Evolutionary conservation across 2,329 filamentous ascomycete genomes (phyloP).

Genomic region (Botrytis fabae): DNA sequence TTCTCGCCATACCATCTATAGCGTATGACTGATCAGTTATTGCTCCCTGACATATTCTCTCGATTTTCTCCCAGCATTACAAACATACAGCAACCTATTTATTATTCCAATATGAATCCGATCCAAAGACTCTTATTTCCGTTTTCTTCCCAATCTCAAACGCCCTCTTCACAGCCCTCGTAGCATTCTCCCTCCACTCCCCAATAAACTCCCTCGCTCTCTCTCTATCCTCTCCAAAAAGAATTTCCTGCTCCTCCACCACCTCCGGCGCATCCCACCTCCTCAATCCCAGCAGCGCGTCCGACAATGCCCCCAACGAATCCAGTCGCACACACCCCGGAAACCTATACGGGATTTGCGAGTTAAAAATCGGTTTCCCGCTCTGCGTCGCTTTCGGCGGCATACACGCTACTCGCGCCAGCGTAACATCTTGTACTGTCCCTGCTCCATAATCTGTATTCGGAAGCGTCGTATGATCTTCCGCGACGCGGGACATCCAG

Average conservation of each 20-base stretch:
- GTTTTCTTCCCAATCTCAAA: neutral
- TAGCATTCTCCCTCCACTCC: neutral
- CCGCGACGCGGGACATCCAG: neutral
- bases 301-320: neutral
- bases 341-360: neutral
- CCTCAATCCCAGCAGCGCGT: neutral
- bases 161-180: neutral
- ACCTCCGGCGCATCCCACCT: constrained; percentile 4
- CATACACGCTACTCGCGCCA: neutral
- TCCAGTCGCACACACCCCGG: neutral
- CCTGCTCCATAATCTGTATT: neutral
- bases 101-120: neutral
- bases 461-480: neutral
- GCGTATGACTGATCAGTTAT: neutral
- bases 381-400: neutral
- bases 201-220: neutral
- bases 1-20: neutral
- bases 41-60: neutral
- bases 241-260: neutral
- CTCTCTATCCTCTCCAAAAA: neutral
- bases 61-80: neutral
- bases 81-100: neutral
- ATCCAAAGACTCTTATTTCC: neutral
- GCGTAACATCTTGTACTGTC: neutral
- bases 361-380: neutral